phyloP scores from a whole-genome alignment of 495 filamentous ascomycete species.

The Xylaria curta region DNA sequence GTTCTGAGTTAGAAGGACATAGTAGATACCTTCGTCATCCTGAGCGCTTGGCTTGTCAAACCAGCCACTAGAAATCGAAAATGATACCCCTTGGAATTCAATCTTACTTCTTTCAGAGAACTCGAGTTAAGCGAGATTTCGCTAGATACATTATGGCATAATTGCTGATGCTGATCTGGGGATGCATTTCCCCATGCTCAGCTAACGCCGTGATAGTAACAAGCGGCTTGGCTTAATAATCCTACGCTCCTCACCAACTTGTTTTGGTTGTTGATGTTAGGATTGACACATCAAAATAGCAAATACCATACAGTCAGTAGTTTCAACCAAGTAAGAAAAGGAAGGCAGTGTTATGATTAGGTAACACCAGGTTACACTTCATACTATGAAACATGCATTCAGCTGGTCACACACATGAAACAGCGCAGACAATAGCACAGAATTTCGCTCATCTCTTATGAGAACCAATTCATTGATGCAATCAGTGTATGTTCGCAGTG shows the following conservation, averaged over 20 bases:
- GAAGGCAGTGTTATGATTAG: background rate
- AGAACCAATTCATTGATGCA: background rate
- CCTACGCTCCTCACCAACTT: background rate
- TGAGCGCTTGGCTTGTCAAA: background rate
- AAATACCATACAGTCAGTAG: background rate
- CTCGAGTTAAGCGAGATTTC: background rate
- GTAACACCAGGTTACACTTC: background rate
- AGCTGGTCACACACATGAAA: conserved; percentile 2
- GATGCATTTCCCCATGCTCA: background rate
- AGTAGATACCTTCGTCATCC: background rate
- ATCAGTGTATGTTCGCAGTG: background rate
- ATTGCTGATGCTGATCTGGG: background rate
- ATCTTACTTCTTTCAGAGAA: background rate
- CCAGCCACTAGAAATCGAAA: background rate
- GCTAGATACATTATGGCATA: background rate
- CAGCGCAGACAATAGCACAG: background rate
- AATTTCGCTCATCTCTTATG: background rate
- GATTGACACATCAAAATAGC: conserved; percentile 1
- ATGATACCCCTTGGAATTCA: conserved; percentile 7
- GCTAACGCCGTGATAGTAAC: background rate
- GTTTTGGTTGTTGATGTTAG: background rate
- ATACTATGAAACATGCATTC: background rate
- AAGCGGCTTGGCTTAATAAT: background rate
- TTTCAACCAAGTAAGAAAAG: conserved; percentile 6
- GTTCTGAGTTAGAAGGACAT: conserved; percentile 5